A percentile compares a stretch with the other conserved stretches of the same genome.
Evolutionary conservation across 306 rosid species (phyloP).

Genomic region (Sicyos edulis): DNA sequence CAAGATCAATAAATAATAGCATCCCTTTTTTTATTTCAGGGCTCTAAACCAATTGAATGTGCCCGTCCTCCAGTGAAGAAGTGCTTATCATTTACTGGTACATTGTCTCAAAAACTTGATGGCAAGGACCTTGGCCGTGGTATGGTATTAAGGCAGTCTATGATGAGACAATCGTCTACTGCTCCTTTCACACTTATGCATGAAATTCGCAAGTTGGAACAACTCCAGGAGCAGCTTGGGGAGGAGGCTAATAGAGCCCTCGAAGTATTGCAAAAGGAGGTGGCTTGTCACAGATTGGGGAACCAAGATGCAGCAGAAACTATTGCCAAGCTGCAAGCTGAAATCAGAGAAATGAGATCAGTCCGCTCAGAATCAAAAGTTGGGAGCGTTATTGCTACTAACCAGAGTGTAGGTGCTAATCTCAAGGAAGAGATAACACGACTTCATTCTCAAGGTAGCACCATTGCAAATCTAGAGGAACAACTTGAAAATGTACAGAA

Average conservation of each 20-base stretch:
- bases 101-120: slow-evolving; percentile 40
- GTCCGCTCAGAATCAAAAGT: slow-evolving; percentile 56
- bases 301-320: slow-evolving; percentile 99
- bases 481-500: slow-evolving; percentile 98
- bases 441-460: slow-evolving; percentile 98
- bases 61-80: slow-evolving; percentile 64
- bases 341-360: slow-evolving; percentile 82
- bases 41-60: slow-evolving; percentile 45
- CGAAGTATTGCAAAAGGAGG: slow-evolving; percentile 94
- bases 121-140: slow-evolving; percentile 41
- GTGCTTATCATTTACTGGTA: slow-evolving; percentile 80
- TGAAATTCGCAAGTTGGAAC: slow-evolving; percentile 98
- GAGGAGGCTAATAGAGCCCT: slow-evolving; percentile 96
- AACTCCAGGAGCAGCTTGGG: slow-evolving; percentile 96
- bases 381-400: slow-evolving; percentile 57
- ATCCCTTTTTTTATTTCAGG: slow-evolving; percentile 35
- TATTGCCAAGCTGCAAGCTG: slow-evolving; percentile 90
- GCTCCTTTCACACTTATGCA: slow-evolving; percentile 98
- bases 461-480: slow-evolving; percentile 90
- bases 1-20: background rate
- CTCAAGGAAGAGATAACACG: slow-evolving; percentile 96
- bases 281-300: slow-evolving; percentile 95
- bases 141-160: slow-evolving; percentile 68
- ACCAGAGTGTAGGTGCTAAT: slow-evolving; percentile 90
- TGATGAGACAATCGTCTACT: slow-evolving; percentile 88